Evolutionary conservation across 805 yeast species (phyloP), one percentile per base, ranked within the genome.

Genomic region (Starmerella geochares): DNA sequence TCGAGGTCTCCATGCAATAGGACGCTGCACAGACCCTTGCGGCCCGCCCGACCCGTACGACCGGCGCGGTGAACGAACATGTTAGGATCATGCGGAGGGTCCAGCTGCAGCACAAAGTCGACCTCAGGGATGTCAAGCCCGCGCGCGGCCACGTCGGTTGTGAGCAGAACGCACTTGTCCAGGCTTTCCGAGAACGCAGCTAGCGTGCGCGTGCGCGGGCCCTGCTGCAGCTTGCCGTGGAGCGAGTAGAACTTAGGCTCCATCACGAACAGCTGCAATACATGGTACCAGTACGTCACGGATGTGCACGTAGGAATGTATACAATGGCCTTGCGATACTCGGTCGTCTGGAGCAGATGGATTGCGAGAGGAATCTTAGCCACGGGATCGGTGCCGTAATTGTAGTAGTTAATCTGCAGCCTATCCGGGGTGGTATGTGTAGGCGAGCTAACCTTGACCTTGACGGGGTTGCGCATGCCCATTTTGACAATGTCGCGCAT

Each of bases 131-230:
- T 81, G 69, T 92, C 98, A 20, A 92, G 77, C 38, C 98, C 98
- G 62, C 98, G 75, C 0, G 97, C 96, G 0, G 98, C 96, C n/a
- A 92, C 96, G 71, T 92, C 98, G 0, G 98, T 92, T 1, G 98
- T 87, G 66, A 92, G 69, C 21, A 92, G 66, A 0, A 90, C 77
- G 9, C 80, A 71, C 55, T 78, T 80, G 2, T 67, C 65, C 7
- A 62, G 60, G 4, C 60, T 53, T 1, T 73, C 72, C 0, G 79
- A 63, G 62, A 90, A 92, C 29, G 65, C 68, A 10, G 72, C 71
- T 39, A 90, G 67, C 0, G 95, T 84, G 62, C 78, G 83, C 47
- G 82, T 66, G 56, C 99, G 74, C 14, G 95, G 77, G 42, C 76
- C 78, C 0, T 94, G 81, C n/a, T 79, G 78, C 28, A 92, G 71